Evolutionary conservation across 805 yeast genomes (phyloP).

Genomic region (Zygosaccharomyces siamensis): DNA sequence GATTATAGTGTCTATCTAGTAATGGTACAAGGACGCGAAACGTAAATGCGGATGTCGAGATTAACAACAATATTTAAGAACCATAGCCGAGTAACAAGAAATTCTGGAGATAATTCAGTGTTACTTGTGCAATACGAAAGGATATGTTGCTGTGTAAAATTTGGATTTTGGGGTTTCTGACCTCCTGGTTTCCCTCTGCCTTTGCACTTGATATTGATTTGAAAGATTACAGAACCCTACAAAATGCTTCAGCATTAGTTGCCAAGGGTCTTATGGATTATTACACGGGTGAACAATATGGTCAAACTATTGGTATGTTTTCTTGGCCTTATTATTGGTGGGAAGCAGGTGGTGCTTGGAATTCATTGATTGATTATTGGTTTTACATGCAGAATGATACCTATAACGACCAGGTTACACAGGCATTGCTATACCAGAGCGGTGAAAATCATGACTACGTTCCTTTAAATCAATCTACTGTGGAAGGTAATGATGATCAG

Average conservation of each 20-base stretch:
- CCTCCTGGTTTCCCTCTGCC: conserved; percentile 6
- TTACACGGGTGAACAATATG: conserved; percentile 61
- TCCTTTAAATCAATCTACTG: conserved; percentile 81
- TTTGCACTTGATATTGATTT: conserved; percentile 28
- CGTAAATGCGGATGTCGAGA: background rate
- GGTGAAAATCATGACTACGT: conserved; percentile 74
- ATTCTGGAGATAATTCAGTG: background rate
- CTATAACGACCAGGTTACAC: conserved; percentile 51
- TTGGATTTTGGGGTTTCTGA: conserved; percentile 1
- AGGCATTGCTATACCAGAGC: conserved; percentile 66
- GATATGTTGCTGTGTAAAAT: background rate
- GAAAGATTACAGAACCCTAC: conserved; percentile 29
- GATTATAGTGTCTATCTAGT: background rate
- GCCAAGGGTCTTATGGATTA: conserved; percentile 76
- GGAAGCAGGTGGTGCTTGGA: conserved; percentile 98
- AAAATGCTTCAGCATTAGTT: conserved; percentile 53
- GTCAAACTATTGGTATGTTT: conserved; percentile 85
- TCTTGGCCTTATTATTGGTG: conserved; percentile 94
- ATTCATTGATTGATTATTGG: conserved; percentile 75
- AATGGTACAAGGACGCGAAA: conserved; percentile 5
- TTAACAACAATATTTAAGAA: background rate
- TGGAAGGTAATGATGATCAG: conserved; percentile 98
- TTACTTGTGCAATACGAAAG: background rate
- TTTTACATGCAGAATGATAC: conserved; percentile 65
- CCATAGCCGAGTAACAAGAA: background rate